Base-by-base conservation (phyloP, 352 stramenopile species). In the Globisporangium sylvaticum region DNA sequence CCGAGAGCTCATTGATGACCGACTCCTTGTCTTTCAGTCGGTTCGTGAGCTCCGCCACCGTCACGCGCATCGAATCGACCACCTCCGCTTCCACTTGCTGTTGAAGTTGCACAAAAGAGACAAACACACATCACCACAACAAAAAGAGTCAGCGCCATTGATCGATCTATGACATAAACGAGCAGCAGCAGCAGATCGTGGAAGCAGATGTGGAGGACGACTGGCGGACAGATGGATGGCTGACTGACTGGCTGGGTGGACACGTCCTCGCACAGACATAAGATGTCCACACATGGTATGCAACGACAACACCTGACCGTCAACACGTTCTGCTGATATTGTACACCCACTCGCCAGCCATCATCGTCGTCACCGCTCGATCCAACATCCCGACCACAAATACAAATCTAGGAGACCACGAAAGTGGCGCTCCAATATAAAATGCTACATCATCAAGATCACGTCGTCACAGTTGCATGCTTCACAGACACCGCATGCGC, bases 1-100 rank as follows among this genome's bases (percentile, higher is more conserved):
- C 85, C 3, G 85, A 85, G 20, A 96, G 75, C 65, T 94, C 87
- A 66, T 96, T 96, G 78, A 96, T 96, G 50, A 90, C 66, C 18
- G 88, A 92, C 53, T 96, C 88, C 59, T 96, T 96, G 59, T 94
- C 88, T 64, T 96, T 96, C n/a, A 96, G 69, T 37, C 86, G 76
- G 62, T 91, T 92, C 9, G 88, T 96, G 61, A 96, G 72, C 55
- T 93, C 82, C 0, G 77, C 73, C 32, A 94, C 86, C 1, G 88
- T 93, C 54, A 80, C 84, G n/a, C 88, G 88, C 64, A 88, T 77
- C 53, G 88, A 96, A 37, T 93, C 86, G 7, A 78, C 78, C 1
- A 76, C 78, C 68, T 96, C 88, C 0, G 76, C 72, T 32, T 89
- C 79, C n/a, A 73, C 69, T 76, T 89, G 78, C 74, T 83, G 64